Conservation (phyloP, 2,329 filamentous ascomycete genomes). For the Pestalotiopsis sp. region DNA sequence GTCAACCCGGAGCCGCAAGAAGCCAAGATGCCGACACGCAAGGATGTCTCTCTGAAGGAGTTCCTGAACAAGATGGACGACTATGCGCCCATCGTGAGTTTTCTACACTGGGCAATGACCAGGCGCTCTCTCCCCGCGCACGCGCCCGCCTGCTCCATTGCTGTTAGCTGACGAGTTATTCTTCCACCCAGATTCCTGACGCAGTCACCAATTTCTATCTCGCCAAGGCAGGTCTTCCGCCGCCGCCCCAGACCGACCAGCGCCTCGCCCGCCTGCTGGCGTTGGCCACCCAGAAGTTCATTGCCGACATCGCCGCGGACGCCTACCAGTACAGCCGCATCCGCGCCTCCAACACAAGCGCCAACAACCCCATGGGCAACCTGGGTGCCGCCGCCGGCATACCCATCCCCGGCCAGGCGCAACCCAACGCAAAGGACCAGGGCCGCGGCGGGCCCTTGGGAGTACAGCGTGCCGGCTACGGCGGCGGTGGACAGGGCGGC, state of each 20-base stretch:
- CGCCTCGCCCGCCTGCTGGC: constrained; percentile 91
- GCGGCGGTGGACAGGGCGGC: constrained; percentile 86
- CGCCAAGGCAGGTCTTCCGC: constrained; percentile 90
- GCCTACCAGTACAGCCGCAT: constrained; percentile 98
- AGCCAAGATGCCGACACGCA: constrained; percentile 73
- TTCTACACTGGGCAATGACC: constrained; percentile 1
- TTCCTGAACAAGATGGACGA: constrained; percentile 98
- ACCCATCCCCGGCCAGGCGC: constrained; percentile 62
- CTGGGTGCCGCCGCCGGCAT: constrained; percentile 76
- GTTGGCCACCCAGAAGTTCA: constrained; percentile 98
- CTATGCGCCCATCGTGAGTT: constrained; percentile 88
- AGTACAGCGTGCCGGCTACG: constrained; percentile 77
- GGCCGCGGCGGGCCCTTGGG: constrained; percentile 65
- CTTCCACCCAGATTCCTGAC: constrained; percentile 76
- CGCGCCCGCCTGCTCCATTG: background rate
- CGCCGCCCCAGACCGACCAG: constrained; percentile 85
- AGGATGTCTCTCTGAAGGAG: constrained; percentile 90
- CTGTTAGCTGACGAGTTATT: background rate
- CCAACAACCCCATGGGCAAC: constrained; percentile 89
- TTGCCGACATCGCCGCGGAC: constrained; percentile 95
- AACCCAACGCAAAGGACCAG: constrained; percentile 58
- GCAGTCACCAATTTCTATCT: constrained; percentile 98
- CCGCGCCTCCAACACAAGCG: constrained; percentile 83
- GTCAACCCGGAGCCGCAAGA: constrained; percentile 39
- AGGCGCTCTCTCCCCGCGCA: background rate